A percentile compares a stretch with the other conserved stretches of the same genome.
These are phyloP conservation scores for Soucietia sequanensis DNA, from an alignment of 805 yeast species.

Conservation along the genomic window DNA sequence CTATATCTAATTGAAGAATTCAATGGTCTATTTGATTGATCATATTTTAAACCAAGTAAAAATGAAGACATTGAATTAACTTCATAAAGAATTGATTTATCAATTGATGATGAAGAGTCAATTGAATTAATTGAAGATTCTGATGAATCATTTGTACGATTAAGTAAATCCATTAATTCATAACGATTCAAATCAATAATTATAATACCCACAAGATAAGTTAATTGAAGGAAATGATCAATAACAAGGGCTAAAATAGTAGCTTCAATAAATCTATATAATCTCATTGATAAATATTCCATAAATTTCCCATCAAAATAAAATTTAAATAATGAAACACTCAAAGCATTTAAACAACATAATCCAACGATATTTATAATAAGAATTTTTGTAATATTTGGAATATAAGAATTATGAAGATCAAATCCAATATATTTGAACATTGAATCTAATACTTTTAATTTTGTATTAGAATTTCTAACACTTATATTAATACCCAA, in stretches of 20 bases:
- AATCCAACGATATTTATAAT: conserved; percentile 17
- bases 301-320: conserved; percentile 13
- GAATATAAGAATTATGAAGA: conserved; percentile 12
- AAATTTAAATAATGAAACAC: conserved; percentile 6
- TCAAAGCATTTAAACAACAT: conserved; percentile 5
- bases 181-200: conserved; percentile 64
- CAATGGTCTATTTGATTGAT: conserved; percentile 12
- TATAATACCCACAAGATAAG: conserved; percentile 64
- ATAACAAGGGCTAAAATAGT: conserved; percentile 47
- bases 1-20: conserved; percentile 21
- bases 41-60: conserved; percentile 16
- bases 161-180: conserved; percentile 56
- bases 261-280: conserved; percentile 8
- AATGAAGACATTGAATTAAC: conserved; percentile 24
- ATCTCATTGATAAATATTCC: conserved; percentile 9
- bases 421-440: conserved; percentile 2
- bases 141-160: conserved; percentile 2
- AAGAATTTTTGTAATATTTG: conserved; percentile 22
- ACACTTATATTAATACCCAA: conserved; percentile 21
- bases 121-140: background rate
- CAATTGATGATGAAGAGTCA: too few species aligned
- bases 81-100: conserved; percentile 19
- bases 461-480: background rate
- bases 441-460: conserved; percentile 7
- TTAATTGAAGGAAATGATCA: conserved; percentile 60